Evolutionary conservation across 441 rosid genomes (phyloP), one percentile per base, ranked within the genome.

Genomic region (Euphorbia neoarborescens): DNA sequence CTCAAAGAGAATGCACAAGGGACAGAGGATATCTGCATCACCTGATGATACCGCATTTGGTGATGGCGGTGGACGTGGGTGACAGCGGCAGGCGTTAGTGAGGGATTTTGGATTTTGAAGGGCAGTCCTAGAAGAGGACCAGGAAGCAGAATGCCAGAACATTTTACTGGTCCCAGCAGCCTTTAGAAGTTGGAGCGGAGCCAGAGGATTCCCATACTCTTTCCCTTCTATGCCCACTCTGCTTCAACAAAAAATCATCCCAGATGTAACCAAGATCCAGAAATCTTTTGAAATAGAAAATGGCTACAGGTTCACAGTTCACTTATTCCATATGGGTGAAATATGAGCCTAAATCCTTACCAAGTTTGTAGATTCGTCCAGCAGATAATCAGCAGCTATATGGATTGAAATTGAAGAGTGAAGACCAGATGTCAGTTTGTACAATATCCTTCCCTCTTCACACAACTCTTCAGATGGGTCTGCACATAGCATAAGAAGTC

Each of bases 31-130:
- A 66, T 73, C 22, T 70, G 57, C 72, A 72, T 80, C 58, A 91
- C 98, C 97, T 94, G 98, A 79, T 94, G 97, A 78, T 82, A 88
- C n/a, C n/a, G n/a, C n/a, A n/a, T n/a, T n/a, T n/a, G n/a, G n/a
- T n/a, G n/a, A n/a, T n/a, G n/a, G n/a, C n/a, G n/a, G n/a, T n/a
- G n/a, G n/a, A n/a, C n/a, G n/a, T n/a, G n/a, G n/a, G n/a, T n/a
- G n/a, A n/a, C n/a, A n/a, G n/a, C n/a, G n/a, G n/a, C n/a, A n/a
- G n/a, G n/a, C n/a, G n/a, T n/a, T n/a, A n/a, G n/a, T n/a, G n/a
- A n/a, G n/a, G 12, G 68, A 69, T 37, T 78, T 83, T 3, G 92
- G 82, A 68, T 72, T 84, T 77, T 89, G 91, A 61, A 81, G 70
- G 50, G 87, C 86, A 9, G 94, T 90, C 68, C 99, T 85, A 50